Percentiles rank a stretch among this genome's conserved stretches.
Evolutionary conservation across 495 filamentous ascomycete genomes (phyloP).

Genomic region (Annulohypoxylon bovei): DNA sequence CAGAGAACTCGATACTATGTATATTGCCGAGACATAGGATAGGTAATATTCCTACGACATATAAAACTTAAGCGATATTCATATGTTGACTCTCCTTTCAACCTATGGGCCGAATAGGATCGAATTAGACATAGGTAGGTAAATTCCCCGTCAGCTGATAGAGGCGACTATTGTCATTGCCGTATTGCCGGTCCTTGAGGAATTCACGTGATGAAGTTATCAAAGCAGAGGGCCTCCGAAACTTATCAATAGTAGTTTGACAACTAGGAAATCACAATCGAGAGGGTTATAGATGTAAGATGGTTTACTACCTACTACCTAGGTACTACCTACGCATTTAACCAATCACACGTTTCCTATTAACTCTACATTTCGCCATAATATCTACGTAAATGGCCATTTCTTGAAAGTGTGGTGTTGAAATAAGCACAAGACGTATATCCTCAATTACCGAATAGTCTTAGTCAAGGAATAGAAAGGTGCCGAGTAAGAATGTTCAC

Average conservation of each 20-base stretch:
- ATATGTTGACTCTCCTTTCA: background rate
- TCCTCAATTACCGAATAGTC: background rate
- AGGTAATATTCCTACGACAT: background rate
- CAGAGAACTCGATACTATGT: background rate
- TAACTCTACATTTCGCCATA: background rate
- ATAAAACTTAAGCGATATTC: background rate
- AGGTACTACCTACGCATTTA: too few species aligned
- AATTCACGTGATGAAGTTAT: background rate
- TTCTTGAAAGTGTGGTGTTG: background rate
- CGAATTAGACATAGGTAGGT: constrained; percentile 15
- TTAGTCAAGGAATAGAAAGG: background rate
- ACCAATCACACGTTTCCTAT: background rate
- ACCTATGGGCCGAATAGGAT: background rate
- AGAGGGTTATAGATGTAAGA: background rate
- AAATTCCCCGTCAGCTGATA: background rate
- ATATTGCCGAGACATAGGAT: constrained; percentile 19
- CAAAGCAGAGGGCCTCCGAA: background rate
- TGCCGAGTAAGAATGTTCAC: background rate
- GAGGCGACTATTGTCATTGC: background rate
- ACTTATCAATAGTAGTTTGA: too few species aligned
- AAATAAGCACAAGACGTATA: background rate
- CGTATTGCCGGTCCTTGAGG: background rate
- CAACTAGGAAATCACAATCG: background rate
- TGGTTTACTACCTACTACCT: background rate
- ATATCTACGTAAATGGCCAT: background rate